A percentile compares a stretch with the other conserved stretches of the same genome.
phyloP scores from a whole-genome alignment of 345 rosid species.

The Passiflora organensis region DNA sequence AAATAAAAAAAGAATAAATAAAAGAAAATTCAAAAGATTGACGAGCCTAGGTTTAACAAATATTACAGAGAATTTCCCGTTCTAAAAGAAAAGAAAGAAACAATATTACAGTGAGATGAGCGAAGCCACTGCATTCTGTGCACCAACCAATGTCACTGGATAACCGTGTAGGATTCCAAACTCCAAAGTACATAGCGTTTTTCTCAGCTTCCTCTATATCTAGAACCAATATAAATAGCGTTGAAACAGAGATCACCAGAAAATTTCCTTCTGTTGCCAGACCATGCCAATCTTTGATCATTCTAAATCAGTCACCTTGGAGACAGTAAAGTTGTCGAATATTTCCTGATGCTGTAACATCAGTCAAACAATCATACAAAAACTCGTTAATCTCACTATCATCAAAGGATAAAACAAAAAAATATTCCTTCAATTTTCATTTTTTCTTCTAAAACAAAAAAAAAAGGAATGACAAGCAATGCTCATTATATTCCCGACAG shows the following conservation, averaged over 20 bases:
- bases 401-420: no score
- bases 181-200: slow-evolving; percentile 5
- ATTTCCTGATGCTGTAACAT: slow-evolving; percentile 80
- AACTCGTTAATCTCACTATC: no score
- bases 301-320: slow-evolving; percentile 61
- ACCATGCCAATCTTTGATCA: slow-evolving; percentile 4
- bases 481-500: no score
- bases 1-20: background rate
- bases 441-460: no score
- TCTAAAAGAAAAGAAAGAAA: no score
- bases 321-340: slow-evolving; percentile 98
- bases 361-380: background rate
- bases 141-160: slow-evolving; percentile 11
- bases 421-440: no score
- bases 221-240: slow-evolving; percentile 10
- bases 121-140: slow-evolving; percentile 4
- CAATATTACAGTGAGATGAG: slow-evolving; percentile 26
- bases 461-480: no score
- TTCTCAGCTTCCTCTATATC: slow-evolving; percentile 14
- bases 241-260: slow-evolving; percentile 5
- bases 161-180: slow-evolving; percentile 11
- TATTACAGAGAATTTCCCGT: slow-evolving; percentile 7
- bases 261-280: slow-evolving; percentile 10
- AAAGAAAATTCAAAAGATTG: slow-evolving; percentile 5
- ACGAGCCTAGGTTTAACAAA: slow-evolving; percentile 5